Evolutionary conservation across 768 basidiomycete species (phyloP).

Genomic region (Polyporus arcularius): DNA sequence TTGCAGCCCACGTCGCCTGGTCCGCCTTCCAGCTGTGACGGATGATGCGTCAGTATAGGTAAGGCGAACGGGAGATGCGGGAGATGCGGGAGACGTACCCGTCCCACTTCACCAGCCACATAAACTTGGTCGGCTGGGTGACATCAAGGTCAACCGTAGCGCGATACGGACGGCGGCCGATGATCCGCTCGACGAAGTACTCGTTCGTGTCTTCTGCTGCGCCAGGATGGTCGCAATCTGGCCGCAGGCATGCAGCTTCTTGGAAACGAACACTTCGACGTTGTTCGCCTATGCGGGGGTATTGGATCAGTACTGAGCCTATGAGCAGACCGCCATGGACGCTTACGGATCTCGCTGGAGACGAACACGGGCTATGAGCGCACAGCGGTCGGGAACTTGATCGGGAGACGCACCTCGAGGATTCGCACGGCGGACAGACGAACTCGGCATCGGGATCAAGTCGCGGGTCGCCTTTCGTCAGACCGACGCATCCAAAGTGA

Average conservation of each 20-base stretch:
- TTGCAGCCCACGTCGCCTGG: constrained; percentile 17
- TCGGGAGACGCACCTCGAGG: constrained; percentile 17
- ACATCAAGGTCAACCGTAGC: neutral
- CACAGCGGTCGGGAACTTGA: neutral
- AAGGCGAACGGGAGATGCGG: neutral
- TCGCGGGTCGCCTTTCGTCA: constrained; percentile 20
- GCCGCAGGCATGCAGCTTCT: constrained; percentile 17
- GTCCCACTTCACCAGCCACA: constrained; percentile 26
- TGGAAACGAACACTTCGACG: constrained; percentile 5
- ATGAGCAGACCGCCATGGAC: neutral
- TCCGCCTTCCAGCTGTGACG: constrained; percentile 16
- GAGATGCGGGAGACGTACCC: constrained; percentile 15
- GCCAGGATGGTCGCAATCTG: constrained; percentile 17
- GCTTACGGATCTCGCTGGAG: neutral
- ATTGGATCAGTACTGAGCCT: neutral
- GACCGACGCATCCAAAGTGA: constrained; percentile 24
- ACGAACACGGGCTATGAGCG: neutral
- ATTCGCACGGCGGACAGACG: constrained; percentile 24
- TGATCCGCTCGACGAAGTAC: constrained; percentile 26
- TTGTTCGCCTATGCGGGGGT: neutral
- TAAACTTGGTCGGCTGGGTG: constrained; percentile 1
- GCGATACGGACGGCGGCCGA: constrained; percentile 22
- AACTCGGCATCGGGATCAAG: constrained; percentile 16
- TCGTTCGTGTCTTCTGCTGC: constrained; percentile 17
- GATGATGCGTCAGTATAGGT: neutral